These are phyloP conservation scores for Graphiopsis chlorocephala DNA, from an alignment of 2,329 filamentous ascomycete genomes.

Conservation along the genomic window DNA sequence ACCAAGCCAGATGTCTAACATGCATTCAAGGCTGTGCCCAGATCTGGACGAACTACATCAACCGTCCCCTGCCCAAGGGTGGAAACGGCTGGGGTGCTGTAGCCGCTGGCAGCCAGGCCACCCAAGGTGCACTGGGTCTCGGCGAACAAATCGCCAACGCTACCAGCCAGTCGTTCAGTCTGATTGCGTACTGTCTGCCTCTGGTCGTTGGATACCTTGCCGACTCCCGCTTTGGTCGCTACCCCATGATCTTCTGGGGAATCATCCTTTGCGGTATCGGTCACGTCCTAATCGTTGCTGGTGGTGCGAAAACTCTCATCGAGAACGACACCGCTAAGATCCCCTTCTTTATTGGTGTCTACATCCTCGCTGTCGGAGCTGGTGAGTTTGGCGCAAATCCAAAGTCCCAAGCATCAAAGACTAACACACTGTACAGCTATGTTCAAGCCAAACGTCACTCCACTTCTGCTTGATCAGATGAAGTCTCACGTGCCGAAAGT, in stretches of 20 bases:
- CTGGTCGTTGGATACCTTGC: slow-evolving; percentile 34
- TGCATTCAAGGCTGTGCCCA: slow-evolving; percentile 44
- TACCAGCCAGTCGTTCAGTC: slow-evolving; percentile 49
- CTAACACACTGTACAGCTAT: slow-evolving; percentile 62
- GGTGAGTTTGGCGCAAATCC: slow-evolving; percentile 69
- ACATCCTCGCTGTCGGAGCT: slow-evolving; percentile 55
- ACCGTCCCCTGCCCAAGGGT: slow-evolving; percentile 52
- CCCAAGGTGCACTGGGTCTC: slow-evolving; percentile 56
- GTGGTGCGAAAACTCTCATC: slow-evolving; percentile 52
- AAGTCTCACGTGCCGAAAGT: slow-evolving; percentile 36
- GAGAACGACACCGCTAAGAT: slow-evolving; percentile 12
- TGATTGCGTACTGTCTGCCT: slow-evolving; percentile 52
- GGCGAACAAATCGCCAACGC: slow-evolving; percentile 53
- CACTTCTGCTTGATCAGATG: slow-evolving; percentile 47
- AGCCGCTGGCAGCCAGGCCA: slow-evolving; percentile 28
- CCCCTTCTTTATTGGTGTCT: slow-evolving; percentile 59
- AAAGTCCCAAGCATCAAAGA: slow-evolving; percentile 51
- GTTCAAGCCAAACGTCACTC: slow-evolving; percentile 73
- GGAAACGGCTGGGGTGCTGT: slow-evolving; percentile 34
- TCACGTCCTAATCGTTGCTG: slow-evolving; percentile 28
- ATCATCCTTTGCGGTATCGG: slow-evolving; percentile 22
- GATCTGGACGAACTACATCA: slow-evolving; percentile 53
- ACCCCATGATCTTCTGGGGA: slow-evolving; percentile 22
- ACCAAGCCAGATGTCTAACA: not conserved
- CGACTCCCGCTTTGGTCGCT: slow-evolving; percentile 23